These are phyloP conservation scores for Lipomyces japonicus DNA, from an alignment of 805 yeast genomes.

Conservation along the genomic window DNA sequence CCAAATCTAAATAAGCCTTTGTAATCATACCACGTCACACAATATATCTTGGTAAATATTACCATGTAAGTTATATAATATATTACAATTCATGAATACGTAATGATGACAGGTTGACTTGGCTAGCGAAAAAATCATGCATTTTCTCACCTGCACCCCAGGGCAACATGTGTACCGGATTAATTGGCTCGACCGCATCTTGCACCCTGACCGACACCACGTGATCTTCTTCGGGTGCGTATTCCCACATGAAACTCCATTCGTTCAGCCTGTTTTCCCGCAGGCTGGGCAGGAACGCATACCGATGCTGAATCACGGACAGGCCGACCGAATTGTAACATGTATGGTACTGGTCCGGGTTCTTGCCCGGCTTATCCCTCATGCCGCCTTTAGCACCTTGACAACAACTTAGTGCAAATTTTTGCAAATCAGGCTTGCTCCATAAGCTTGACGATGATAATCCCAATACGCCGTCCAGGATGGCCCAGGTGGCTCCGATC, in stretches of 20 bases:
- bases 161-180: constrained; percentile 62
- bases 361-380: constrained; percentile 78
- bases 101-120: too few relatives aligned
- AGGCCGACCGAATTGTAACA: constrained; percentile 80
- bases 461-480: constrained; percentile 53
- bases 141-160: constrained; percentile 41
- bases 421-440: constrained; percentile 53
- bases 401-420: constrained; percentile 69
- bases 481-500: constrained; percentile 76
- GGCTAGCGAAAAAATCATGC: constrained; percentile 27
- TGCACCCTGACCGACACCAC: constrained; percentile 8
- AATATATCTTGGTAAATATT: too few relatives aligned
- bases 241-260: constrained; percentile 37
- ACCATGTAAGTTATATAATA: too few relatives aligned
- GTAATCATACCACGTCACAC: too few relatives aligned
- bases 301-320: constrained; percentile 51
- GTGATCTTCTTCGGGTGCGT: constrained; percentile 26
- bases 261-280: constrained; percentile 28
- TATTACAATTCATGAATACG: too few relatives aligned
- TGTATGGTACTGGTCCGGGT: constrained; percentile 85
- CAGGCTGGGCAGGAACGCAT: constrained; percentile 30
- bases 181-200: constrained; percentile 38
- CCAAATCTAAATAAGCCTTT: too few relatives aligned
- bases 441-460: constrained; percentile 37
- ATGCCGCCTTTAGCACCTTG: constrained; percentile 72